Evolutionary conservation across 768 basidiomycete species (phyloP).

Genomic region (Cystofilobasidium capitatum): DNA sequence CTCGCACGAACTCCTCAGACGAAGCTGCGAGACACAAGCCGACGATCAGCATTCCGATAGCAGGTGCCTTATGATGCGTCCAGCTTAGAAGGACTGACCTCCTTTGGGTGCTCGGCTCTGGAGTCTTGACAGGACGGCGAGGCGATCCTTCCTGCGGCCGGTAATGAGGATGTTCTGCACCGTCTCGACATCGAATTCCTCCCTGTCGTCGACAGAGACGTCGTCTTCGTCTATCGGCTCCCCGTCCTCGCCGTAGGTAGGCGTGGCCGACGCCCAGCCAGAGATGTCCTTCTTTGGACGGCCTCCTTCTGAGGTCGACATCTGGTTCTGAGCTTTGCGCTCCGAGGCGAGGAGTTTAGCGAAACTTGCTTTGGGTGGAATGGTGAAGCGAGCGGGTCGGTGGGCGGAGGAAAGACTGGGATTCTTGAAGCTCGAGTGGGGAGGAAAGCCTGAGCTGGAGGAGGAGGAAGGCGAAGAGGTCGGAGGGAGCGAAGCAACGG

Average conservation of each 20-base stretch:
- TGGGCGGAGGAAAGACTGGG: background rate
- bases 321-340: slow-evolving; percentile 5
- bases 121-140: slow-evolving; percentile 9
- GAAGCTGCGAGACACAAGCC: background rate
- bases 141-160: slow-evolving; percentile 8
- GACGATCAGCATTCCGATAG: no score
- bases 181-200: background rate
- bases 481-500: background rate
- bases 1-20: slow-evolving; percentile 28
- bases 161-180: slow-evolving; percentile 15
- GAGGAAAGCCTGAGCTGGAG: background rate
- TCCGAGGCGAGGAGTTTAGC: slow-evolving; percentile 25
- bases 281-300: slow-evolving; percentile 15
- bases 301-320: background rate
- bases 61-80: background rate
- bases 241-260: slow-evolving; percentile 14
- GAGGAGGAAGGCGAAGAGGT: background rate
- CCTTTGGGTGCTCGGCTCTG: slow-evolving; percentile 3
- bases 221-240: slow-evolving; percentile 5
- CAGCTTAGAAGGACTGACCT: slow-evolving; percentile 6
- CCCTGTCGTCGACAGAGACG: background rate
- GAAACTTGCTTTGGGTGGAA: slow-evolving; percentile 9
- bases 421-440: background rate
- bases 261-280: slow-evolving; percentile 19
- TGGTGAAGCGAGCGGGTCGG: background rate